These are phyloP conservation scores for Colletotrichum sp. DNA, from an alignment of 2,329 filamentous ascomycete species.

Conservation along the genomic window DNA sequence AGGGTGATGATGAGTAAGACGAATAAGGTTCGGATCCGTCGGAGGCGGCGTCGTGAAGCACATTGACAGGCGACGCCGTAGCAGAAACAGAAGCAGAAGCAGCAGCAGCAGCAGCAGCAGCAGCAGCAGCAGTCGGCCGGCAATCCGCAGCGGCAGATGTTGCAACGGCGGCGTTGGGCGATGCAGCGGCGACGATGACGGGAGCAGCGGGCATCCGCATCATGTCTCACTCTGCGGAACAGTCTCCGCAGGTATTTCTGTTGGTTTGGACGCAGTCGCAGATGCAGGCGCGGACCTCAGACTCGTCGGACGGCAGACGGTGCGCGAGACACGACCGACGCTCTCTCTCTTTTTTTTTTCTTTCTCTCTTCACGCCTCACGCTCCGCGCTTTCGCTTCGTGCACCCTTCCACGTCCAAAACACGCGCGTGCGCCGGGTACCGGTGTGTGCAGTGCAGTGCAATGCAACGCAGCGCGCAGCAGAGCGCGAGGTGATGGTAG, in stretches of 20 bases:
- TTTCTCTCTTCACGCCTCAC: background rate
- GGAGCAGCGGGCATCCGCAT: conserved; percentile 17
- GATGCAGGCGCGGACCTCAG: background rate
- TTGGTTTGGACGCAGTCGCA: background rate
- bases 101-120: background rate
- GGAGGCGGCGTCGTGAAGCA: background rate
- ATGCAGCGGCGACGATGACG: background rate
- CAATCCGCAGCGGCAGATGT: background rate
- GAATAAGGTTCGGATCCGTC: conserved; percentile 5
- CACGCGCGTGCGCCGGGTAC: background rate
- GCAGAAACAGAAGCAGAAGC: background rate
- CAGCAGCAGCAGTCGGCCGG: background rate
- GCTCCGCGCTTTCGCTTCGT: background rate
- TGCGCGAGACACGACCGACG: background rate
- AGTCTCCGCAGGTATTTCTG: background rate
- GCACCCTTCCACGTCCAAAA: background rate
- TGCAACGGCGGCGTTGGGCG: background rate
- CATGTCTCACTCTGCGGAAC: conserved; percentile 12
- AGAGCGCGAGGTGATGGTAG: background rate
- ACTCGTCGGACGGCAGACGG: background rate
- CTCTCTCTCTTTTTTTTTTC: background rate
- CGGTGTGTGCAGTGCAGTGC: background rate
- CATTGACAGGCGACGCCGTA: background rate
- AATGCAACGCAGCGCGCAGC: background rate
- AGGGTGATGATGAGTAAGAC: background rate